Evolutionary conservation across 2,329 filamentous ascomycete species (phyloP), one percentile per base, ranked within the genome.

Genomic region (Dothistroma septosporum): DNA sequence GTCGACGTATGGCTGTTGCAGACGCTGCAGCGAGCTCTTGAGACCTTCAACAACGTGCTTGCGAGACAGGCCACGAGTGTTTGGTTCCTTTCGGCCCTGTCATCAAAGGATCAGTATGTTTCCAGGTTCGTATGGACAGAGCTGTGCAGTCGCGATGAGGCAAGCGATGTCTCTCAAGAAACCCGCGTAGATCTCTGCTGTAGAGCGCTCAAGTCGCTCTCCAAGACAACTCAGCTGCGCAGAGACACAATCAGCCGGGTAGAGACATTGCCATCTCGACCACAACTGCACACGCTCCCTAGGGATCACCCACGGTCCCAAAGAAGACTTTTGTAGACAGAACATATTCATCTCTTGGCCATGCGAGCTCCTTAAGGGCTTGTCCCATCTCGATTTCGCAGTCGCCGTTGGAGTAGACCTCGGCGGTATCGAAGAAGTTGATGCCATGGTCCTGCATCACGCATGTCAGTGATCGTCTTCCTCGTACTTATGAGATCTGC

Each of bases 1-100:
- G 71, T 87, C 85, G 57, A 87, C 85, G 69, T 90, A 90, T n/a
- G 82, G 81, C 57, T 84, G 79, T 69, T 86, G 79, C 55, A 89
- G 78, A 31, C 86, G 79, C 65, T 79, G 75, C n/a, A 86, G 74
- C 1, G 79, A 84, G 71, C 77, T 78, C 76, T 85, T 83, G 57
- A 85, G 74, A 33, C 84, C 84, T 74, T 87, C 79, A n/a, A 81
- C 75, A 54, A 82, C 77, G 72, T 82, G 79, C 75, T 81, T 81
- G 71, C 74, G 76, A 59, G 75, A 78, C 44, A 81, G 70, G 55
- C 79, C 79, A 46, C 78, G 73, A n/a, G 79, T 82, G 72, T 82
- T 82, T 60, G 82, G 83, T 74, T 85, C 83, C 74, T 85, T 82
- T 63, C 82, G 77, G 11, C 79, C 80, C 41, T 44, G 19, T 12